Conservation (phyloP, 139 green algal species). For the Coccomyxa sp. region DNA sequence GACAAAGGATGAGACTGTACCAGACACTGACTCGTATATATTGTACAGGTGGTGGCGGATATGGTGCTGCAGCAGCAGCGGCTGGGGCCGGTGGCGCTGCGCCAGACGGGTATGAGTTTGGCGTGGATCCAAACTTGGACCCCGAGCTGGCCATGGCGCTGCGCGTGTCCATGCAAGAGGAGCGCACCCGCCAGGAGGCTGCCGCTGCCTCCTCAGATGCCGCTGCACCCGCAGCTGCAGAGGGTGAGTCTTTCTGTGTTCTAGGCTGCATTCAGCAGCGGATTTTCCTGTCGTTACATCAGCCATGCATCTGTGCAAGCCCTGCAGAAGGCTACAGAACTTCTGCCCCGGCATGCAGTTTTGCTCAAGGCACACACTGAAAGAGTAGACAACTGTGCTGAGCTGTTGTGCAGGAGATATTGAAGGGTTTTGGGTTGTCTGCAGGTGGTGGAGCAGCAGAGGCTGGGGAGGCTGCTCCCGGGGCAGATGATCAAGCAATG, state of each 20-base stretch:
- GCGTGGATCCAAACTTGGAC: conserved; percentile 95
- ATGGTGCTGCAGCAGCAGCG: conserved; percentile 39
- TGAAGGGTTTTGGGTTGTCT: not conserved
- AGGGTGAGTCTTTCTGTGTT: too few species aligned
- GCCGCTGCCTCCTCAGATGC: conserved; percentile 26
- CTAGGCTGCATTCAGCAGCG: too few species aligned
- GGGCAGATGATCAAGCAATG: conserved; percentile 31
- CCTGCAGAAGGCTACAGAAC: too few species aligned
- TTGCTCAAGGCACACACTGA: too few species aligned
- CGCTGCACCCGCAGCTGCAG: too few species aligned
- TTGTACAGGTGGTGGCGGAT: conserved; percentile 47
- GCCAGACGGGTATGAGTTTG: conserved; percentile 84
- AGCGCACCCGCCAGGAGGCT: conserved; percentile 82
- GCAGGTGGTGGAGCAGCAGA: conserved; percentile 2
- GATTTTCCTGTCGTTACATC: too few species aligned
- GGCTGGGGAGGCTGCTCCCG: not conserved
- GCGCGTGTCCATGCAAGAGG: conserved; percentile 96
- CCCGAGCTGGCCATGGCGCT: conserved; percentile 85
- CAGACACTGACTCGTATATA: too few species aligned
- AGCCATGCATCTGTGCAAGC: too few species aligned
- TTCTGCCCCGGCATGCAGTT: too few species aligned
- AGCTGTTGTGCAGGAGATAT: not conserved
- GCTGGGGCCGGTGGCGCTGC: conserved; percentile 35
- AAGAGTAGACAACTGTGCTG: not conserved
- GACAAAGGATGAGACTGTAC: too few species aligned